phyloP scores from a whole-genome alignment of 495 filamentous ascomycete species.

The Terfezia boudieri region DNA sequence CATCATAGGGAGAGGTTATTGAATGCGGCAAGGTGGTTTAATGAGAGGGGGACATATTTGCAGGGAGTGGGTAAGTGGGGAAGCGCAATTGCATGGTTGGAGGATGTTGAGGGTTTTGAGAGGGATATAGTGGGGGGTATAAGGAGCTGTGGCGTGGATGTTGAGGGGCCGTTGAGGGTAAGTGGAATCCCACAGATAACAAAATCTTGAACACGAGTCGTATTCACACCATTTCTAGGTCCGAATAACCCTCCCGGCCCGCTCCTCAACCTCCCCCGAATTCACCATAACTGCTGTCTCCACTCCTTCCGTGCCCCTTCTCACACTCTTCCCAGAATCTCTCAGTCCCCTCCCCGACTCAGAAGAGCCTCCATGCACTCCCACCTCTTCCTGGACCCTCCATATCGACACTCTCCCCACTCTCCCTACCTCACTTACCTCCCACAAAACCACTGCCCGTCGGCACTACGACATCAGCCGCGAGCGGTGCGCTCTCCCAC shows the following conservation, averaged over 20 bases:
- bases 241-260: background rate
- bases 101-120: background rate
- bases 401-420: constrained; percentile 33
- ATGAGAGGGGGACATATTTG: constrained; percentile 21
- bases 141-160: too few relatives aligned
- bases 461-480: constrained; percentile 43
- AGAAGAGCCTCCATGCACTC: background rate
- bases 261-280: background rate
- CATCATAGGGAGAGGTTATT: constrained; percentile 67
- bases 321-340: background rate
- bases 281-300: background rate
- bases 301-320: background rate
- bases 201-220: background rate
- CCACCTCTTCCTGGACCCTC: constrained; percentile 23
- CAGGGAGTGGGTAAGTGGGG: background rate
- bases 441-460: constrained; percentile 52
- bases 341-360: background rate
- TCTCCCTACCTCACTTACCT: constrained; percentile 38
- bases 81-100: background rate
- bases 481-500: constrained; percentile 14
- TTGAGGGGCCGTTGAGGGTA: too few relatives aligned
- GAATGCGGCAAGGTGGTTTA: constrained; percentile 45
- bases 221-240: background rate
- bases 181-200: background rate
- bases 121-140: background rate